Evolutionary conservation across 805 yeast species (phyloP), one percentile per base, ranked within the genome.

Genomic region (Nakazawaea ishiwadae): DNA sequence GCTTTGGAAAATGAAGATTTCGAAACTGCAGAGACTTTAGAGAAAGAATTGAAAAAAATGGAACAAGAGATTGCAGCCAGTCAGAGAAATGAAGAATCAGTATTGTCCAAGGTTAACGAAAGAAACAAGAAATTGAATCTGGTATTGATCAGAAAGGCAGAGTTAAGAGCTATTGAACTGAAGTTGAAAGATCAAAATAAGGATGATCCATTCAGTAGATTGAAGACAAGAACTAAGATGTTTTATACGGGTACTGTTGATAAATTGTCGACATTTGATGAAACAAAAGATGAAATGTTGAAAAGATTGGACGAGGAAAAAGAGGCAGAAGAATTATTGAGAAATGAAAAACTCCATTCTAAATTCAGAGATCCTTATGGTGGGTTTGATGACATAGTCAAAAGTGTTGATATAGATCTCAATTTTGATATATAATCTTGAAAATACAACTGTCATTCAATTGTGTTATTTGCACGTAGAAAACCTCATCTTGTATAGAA

Each of bases 131-230:
- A 78, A 52, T 73, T 83, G 48, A 91, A 91, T 61, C 81, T 80
- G 58, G 79, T 79, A 39, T 77, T 76, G 36, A 78, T 89, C 51
- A 80, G 95, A 55, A 73, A 75, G 52, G 96, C 96, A 0, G 97
- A 90, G 58, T 62, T 79, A 37, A 69, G 69, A 51, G 78, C 84
- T 36, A 71, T 74, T 16, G 81, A 76, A 40, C 67, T 64, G 56
- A 73, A 30, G 21, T 32, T 37, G 81, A 50, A 77, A 63, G 49
- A 70, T 42, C 67, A 51, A 32, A 63, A 63, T 44, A 69, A 76
- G 40, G 77, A 71, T 52, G 86, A 93, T 65, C 98, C 99, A 17
- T 93, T 93, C 62, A 78, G 84, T 50, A 79, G 98, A 59, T 74
- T 93, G 56, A 83, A 86, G 58, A 91, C 98, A 1, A 84, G 80